phyloP scores from a whole-genome alignment of 2,329 filamentous ascomycete genomes.

The Paraconiothyrium brasiliense region DNA sequence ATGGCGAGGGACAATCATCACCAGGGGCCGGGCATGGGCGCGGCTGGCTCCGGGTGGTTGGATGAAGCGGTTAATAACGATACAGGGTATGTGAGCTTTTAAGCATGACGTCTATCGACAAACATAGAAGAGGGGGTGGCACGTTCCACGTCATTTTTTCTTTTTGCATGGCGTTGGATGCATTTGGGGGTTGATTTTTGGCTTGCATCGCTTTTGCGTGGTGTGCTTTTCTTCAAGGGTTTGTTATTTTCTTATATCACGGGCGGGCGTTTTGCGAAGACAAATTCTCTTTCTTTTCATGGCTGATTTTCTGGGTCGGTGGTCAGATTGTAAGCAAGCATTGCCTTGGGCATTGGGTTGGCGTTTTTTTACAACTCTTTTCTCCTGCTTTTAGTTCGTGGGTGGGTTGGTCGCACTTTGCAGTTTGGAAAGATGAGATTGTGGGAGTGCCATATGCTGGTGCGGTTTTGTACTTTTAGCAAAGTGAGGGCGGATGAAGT shows the following conservation, averaged over 20 bases:
- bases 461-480: too few species aligned
- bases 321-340: too few species aligned
- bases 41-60: constrained; percentile 45
- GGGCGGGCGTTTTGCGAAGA: neutral
- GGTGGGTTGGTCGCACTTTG: too few species aligned
- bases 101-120: constrained; percentile 1
- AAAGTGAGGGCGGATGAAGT: too few species aligned
- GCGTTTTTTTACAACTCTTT: neutral
- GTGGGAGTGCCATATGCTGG: too few species aligned
- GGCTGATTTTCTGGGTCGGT: neutral
- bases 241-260: neutral
- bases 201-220: neutral
- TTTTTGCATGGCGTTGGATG: neutral
- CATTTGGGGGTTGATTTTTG: neutral
- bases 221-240: neutral
- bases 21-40: constrained; percentile 43
- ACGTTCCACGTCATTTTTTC: neutral
- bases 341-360: neutral
- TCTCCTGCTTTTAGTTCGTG: too few species aligned
- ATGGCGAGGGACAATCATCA: constrained; percentile 44
- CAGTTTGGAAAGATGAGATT: too few species aligned
- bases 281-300: neutral
- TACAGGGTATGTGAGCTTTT: constrained; percentile 51
- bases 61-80: constrained; percentile 46
- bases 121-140: neutral